phyloP scores from a whole-genome alignment of 176 grass and related monocot genomes.

The Elaeis guineensis region DNA sequence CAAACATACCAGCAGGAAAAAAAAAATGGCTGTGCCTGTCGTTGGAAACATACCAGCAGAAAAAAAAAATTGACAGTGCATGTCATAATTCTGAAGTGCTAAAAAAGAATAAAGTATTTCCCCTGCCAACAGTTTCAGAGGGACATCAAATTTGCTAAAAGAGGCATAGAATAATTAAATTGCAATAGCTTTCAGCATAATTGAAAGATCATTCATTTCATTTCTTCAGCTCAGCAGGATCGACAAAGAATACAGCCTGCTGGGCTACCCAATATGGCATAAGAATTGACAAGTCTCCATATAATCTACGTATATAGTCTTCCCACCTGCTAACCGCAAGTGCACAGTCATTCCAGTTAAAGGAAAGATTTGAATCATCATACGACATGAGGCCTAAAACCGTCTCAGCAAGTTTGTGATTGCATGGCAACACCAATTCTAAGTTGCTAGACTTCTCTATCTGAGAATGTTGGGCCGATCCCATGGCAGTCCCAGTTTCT shows the following conservation, averaged over 20 bases:
- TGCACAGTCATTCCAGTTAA: conserved; percentile 54
- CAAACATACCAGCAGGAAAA: too few species aligned
- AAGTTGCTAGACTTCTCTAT: conserved; percentile 29
- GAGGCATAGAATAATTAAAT: too few species aligned
- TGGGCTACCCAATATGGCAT: conserved; percentile 58
- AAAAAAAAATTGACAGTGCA: too few species aligned
- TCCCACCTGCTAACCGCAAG: conserved; percentile 46
- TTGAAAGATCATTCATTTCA: conserved; percentile 1
- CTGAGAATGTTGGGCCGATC: conserved; percentile 11
- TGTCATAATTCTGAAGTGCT: too few species aligned
- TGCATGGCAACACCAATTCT: conserved; percentile 32
- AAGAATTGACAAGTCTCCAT: conserved; percentile 29
- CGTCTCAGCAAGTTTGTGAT: conserved; percentile 35
- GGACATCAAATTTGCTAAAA: too few species aligned
- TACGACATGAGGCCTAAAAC: conserved; percentile 31
- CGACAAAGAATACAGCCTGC: conserved; percentile 41
- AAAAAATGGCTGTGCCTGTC: too few species aligned
- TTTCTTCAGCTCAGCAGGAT: conserved; percentile 32
- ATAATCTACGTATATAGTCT: conserved; percentile 53
- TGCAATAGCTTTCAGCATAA: too few species aligned
- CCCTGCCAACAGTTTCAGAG: too few species aligned
- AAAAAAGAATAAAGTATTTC: too few species aligned
- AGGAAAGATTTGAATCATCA: conserved; percentile 12
- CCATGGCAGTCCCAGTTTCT: conserved; percentile 14
- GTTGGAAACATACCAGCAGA: too few species aligned